Conservation (phyloP, 2,329 filamentous ascomycete genomes). For the Emericellopsis atlantica region DNA sequence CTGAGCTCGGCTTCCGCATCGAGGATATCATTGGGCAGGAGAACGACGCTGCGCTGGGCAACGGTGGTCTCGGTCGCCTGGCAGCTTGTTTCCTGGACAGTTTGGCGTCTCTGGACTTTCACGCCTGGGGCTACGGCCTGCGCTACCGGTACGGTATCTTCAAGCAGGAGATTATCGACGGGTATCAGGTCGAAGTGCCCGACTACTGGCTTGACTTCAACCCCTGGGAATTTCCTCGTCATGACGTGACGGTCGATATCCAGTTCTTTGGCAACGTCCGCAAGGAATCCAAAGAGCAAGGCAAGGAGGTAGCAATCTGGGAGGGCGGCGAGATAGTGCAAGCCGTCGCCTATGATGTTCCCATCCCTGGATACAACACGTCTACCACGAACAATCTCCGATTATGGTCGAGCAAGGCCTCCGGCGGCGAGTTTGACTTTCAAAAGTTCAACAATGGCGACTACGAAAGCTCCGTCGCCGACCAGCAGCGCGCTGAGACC, state of each 20-base stretch:
- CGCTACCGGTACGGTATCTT: constrained; percentile 97
- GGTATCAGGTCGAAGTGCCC: constrained; percentile 94
- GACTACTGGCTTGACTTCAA: constrained; percentile 99
- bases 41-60: constrained; percentile 90
- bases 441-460: constrained; percentile 98
- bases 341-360: constrained; percentile 87
- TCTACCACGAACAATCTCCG: constrained; percentile 91
- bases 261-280: constrained; percentile 87
- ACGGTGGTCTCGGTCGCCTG: constrained; percentile 86
- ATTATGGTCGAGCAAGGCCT: constrained; percentile 95
- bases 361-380: constrained; percentile 82
- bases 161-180: constrained; percentile 97
- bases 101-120: constrained; percentile 84
- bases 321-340: constrained; percentile 87
- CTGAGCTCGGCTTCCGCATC: constrained; percentile 88
- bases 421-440: constrained; percentile 96
- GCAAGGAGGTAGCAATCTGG: constrained; percentile 67
- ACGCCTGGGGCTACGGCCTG: constrained; percentile 94
- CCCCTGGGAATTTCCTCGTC: constrained; percentile 94
- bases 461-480: constrained; percentile 95
- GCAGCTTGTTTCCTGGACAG: constrained; percentile 97
- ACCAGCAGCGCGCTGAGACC: constrained; percentile 96
- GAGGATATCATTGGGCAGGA: constrained; percentile 93
- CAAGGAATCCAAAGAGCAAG: constrained; percentile 62
- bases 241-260: constrained; percentile 91